Evolutionary conservation across 768 basidiomycete species (phyloP), one percentile per base, ranked within the genome.

Genomic region (Dictyophora rubrovolvata): DNA sequence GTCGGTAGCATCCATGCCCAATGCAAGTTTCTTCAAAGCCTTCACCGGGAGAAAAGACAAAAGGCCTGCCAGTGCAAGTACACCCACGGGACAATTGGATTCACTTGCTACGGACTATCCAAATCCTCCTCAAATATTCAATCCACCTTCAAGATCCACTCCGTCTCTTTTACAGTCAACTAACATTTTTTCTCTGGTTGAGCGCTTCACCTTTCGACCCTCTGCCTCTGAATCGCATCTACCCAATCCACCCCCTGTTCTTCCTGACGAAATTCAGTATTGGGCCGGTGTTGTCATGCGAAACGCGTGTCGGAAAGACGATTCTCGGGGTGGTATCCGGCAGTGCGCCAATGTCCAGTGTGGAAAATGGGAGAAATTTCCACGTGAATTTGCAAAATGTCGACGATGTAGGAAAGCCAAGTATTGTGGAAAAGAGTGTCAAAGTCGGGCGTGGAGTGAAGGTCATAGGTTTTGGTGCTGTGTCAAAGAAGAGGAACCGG

Each of bases 281-380:
- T 98, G 96, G 96, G 96, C 95, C 0, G 93, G 93, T 2, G 95
- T 97, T n/a, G 96, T 98, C 67, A 99, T 98, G 96, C 81, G 96
- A 55, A 99, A 99, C 70, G 96, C 96, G 12, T 99, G 96, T 73
- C 77, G 95, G 69, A 98, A 99, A 75, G 96, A 98, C 65, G 95
- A 98, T 63, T 83, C 79, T 53, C 75, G 86, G 36, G 93, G 93
- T 55, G 96, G 96, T 11, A 93, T 97, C 62, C 73, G 96, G 58
- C 96, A 98, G 71, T 99, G 96, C 76, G 96, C 96, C 0, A 96
- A 96, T 69, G 87, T 98, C 94, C 79, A 89, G 51, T 98, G 96
- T 65, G 96, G 95, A 0, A 82, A 82, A 64, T 97, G 94, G 96
- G 96, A 99, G 71, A 75, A 78, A 11, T 89, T 83, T 64, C 90